Evolutionary conservation across 2,329 filamentous ascomycete species (phyloP).

Genomic region (Aspergillus novoparasiticus): DNA sequence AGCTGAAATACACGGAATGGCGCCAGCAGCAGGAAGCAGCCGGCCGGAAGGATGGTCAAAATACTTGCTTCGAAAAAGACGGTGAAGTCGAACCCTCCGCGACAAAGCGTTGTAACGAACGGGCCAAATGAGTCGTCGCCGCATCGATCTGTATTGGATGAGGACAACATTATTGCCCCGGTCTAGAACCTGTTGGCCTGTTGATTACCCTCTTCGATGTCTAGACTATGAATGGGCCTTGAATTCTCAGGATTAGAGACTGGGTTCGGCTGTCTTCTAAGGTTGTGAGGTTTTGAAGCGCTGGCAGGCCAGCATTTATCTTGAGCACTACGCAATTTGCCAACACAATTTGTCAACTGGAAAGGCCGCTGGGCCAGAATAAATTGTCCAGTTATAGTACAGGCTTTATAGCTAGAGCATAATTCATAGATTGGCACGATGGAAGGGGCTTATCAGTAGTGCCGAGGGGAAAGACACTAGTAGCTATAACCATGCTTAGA

Average conservation of each 20-base stretch:
- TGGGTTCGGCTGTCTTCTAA: neutral
- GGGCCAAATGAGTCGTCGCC: conserved; percentile 14
- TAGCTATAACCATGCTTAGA: neutral
- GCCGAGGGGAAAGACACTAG: neutral
- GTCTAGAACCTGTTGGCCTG: neutral
- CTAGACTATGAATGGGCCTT: neutral
- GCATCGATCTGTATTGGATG: neutral
- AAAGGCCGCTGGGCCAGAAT: neutral
- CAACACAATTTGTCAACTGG: neutral
- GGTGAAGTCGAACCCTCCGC: conserved; percentile 24
- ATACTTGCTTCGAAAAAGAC: conserved; percentile 17
- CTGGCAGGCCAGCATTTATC: neutral
- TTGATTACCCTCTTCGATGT: neutral
- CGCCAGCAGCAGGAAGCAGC: conserved; percentile 14
- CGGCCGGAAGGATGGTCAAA: conserved; percentile 14
- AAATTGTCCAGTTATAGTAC: neutral
- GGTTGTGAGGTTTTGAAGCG: neutral
- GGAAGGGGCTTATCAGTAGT: neutral
- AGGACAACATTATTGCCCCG: neutral
- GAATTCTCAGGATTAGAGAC: neutral
- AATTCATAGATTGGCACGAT: neutral
- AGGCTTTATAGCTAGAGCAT: neutral
- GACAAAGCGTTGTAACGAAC: conserved; percentile 11
- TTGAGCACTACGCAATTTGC: neutral
- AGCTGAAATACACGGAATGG: conserved; percentile 17